Evolutionary conservation across 768 basidiomycete genomes (phyloP), one percentile per base, ranked within the genome.

Genomic region (Trametes villosa): DNA sequence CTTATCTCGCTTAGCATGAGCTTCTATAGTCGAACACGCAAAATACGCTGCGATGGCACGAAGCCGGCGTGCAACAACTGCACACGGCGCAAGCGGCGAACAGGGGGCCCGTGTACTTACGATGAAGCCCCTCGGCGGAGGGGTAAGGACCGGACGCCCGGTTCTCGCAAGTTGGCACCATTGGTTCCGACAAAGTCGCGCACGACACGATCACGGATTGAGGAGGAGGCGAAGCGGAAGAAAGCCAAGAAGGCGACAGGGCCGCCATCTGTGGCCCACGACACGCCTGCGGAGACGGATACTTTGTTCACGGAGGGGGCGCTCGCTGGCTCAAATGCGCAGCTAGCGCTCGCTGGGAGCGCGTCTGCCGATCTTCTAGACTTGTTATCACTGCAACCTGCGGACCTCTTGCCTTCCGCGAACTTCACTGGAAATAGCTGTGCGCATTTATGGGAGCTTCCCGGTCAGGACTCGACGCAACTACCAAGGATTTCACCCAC

Each of bases 31-130:
- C 89, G 91, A 20, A 83, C 78, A 9, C 84, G 90, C 26, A 93
- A 93, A 69, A 89, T 89, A 64, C 85, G 90, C 8, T 93, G 91
- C 70, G 91, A 92, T 70, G 91, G 91, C 51, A 85, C 86, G 5
- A 90, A 86, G 64, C 91, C 91, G 11, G 69, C 78, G 15, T 93
- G 91, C 66, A 82, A 87, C 67, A 91, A 91, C 67, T 93, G 91
- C 67, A 70, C 73, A 24, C 83, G 82, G 63, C 82, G 88, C 29
- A 50, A 50, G 1, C 63, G 65, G 31, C 50, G 53, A 4, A 40
- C 27, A 73, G 91, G 90, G 31, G 41, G 66, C 40, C 80, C 81
- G 44, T 93, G 91, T 68, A 71, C 76, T 46, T 93, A 92, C 65
- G 91, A 93, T 64, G 57, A 81, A 11, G 72, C 82, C 7, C 91